Base-by-base conservation (phyloP, 495 filamentous ascomycete genomes). In the Penicillium canescens region DNA sequence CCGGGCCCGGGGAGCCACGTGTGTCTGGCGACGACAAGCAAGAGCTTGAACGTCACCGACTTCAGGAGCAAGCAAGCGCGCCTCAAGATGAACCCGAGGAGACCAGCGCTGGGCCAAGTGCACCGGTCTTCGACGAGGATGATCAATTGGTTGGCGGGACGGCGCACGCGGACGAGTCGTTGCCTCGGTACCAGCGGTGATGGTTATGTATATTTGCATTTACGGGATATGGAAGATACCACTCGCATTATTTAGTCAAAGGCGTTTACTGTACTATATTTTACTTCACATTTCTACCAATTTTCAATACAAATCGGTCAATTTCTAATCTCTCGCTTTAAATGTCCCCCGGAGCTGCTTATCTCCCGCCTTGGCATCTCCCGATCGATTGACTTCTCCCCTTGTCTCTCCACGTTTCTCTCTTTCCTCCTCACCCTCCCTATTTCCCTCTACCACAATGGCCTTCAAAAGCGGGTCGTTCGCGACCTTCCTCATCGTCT, bases 401-500 rank as follows among this genome's bases (percentile, higher is more conserved):
- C 50, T 56, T 50, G 46, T 42, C 38, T 45, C 46, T 16, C 39
- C 54, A 58, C 56, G 33, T 46, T 34, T 21, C 34, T 39, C 50
- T 48, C 56, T 58, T 36, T 35, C 55, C 26, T 46, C 45, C 35
- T 21, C 18, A 18, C 31, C 6, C 31, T 28, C 49, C 35, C 35
- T 18, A 37, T 37, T 43, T 42, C 44, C 18, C 35, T 31, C 55
- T 41, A 13, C 20, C 68, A 63, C 28, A 45, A 76, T 75, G 72
- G 68, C 69, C 18, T 61, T 74, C 58, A 69, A 63, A 49, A 75
- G 63, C 62, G 69, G 72, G 67, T 74, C 83, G 44, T 98, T 98
- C 62, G 91, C 91, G 70, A 98, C 93, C 42, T 96, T 96, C 71
- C 83, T 98, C 56, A 96, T 98, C 69, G 86, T 98, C 58, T 92